phyloP scores from a whole-genome alignment of 805 yeast species.

The Sugiyamaella boreocaroliniensis region DNA sequence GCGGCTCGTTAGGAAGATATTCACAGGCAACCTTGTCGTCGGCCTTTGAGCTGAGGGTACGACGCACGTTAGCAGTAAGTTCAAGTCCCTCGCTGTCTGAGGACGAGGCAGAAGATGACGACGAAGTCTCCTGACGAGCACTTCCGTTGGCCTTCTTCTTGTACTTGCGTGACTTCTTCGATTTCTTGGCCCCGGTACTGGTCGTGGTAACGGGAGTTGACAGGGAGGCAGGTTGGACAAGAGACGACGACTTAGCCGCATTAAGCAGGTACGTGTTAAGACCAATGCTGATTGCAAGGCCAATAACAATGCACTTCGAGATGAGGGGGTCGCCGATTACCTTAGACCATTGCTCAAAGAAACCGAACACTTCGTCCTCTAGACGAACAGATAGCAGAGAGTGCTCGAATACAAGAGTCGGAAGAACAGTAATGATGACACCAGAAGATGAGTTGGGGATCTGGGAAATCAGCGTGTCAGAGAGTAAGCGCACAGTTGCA shows the following conservation, averaged over 20 bases:
- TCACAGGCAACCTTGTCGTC: neutral
- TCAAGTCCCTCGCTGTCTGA: conserved; percentile 34
- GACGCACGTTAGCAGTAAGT: conserved; percentile 5
- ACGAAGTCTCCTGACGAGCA: neutral
- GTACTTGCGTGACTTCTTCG: neutral
- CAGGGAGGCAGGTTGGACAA: conserved; percentile 21
- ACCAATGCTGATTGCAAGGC: conserved; percentile 66
- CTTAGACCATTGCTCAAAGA: conserved; percentile 50
- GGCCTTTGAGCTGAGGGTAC: conserved; percentile 1
- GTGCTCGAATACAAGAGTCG: conserved; percentile 33
- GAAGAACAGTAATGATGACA: conserved; percentile 33
- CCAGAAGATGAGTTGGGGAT: conserved; percentile 14
- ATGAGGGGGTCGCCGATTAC: conserved; percentile 76
- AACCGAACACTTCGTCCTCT: conserved; percentile 52
- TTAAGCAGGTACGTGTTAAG: conserved; percentile 81
- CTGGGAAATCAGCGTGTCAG: conserved; percentile 11
- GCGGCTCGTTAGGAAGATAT: neutral
- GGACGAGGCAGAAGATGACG: conserved; percentile 4
- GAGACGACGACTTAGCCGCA: conserved; percentile 46
- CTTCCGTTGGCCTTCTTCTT: neutral
- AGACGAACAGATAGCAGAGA: conserved; percentile 38
- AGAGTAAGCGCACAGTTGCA: neutral
- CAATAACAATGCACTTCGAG: conserved; percentile 67
- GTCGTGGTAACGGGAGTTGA: conserved; percentile 24
- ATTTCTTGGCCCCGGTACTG: conserved; percentile 19